Evolutionary conservation across 208 protist genomes (phyloP), one percentile per base, ranked within the genome.

Genomic region (Blechomonas ayalai): DNA sequence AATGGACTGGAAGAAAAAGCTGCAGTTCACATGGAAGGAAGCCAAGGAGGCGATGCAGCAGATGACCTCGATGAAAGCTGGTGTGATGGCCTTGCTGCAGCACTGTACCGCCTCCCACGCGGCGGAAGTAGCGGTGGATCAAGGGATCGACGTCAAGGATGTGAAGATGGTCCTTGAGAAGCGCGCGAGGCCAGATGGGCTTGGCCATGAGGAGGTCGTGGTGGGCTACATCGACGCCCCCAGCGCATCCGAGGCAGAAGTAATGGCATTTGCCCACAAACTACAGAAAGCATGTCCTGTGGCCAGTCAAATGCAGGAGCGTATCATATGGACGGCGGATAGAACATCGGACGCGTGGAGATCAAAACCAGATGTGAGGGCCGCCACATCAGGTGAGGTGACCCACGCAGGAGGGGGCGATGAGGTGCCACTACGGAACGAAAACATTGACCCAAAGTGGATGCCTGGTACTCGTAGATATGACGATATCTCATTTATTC

Each of bases 151-250:
- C 43, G 80, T 92, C 13, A 73, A 81, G 51, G 65, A 77, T 39
- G 73, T 92, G 1, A 60, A 62, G 23, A 77, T 92, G 62, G 67
- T 75, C n/a, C 33, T 89, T 0, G 83, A 89, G 52, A 73, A 86
- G 67, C 53, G 46, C 15, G 12, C 28, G 26, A 38, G 55, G 42
- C 32, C 40, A 25, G 25, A 53, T 36, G 29, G 35, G n/a, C 58
- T 85, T 1, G 67, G 60, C 12, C 47, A 67, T n/a, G 73, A 84
- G 18, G 53, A 59, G 16, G 67, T 83, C 2, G 73, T 92, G 2
- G 80, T 92, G 4, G 84, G 84, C 40, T 88, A 89, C 64, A 92
- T 92, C 42, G 80, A 89, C 26, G 84, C 84, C 3, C 84, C 84
- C 3, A 35, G 42, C 4, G 76, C 73, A 0, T 70, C 71, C 0